Base-by-base conservation (phyloP, 129 eudicot genomes). In the Deinandra increscens region DNA sequence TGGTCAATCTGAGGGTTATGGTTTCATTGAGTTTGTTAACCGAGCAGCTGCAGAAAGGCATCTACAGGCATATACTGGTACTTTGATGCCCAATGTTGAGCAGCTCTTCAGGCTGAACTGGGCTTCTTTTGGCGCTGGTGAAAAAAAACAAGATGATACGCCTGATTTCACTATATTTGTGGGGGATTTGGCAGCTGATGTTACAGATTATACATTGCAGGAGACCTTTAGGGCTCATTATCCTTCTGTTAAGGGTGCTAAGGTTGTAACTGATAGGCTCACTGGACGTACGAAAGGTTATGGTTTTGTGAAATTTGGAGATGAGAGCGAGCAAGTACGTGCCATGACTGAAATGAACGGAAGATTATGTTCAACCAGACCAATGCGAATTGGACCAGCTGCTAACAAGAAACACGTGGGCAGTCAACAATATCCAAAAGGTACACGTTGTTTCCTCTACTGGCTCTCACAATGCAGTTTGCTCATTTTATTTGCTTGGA, bases 301-400 rank as follows among this genome's bases (percentile, higher is more conserved):
- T 83, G 98, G 97, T 17, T 93, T 93, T 84, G 98, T 93, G 29
- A 87, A 80, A 58, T 93, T 93, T 78, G 90, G 85, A 38, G 98
- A 93, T 75, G 98, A 93, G 73, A 85, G 78, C 29, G 98, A 93
- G 70, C 95, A 89, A 61, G 0, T 83, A n/a, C 97, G 86, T 68
- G 95, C 95, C 1, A 93, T 93, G 99, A 79, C 88, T 45, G 97
- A 93, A 80, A 93, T 93, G 99, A 89, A 89, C 83, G 97, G 99
- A 55, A 75, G 64, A 72, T 64, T 85, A 66, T 89, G 97, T 68
- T 84, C 92, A 58, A 87, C 81, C 11, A 90, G 99, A 75, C 87
- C 97, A 48, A 89, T 93, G 97, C 88, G 99, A 18, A 81, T 89
- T 75, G 99, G 97, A 23, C 90, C 86, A 18, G 97, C 99, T 71